Evolutionary conservation across 306 rosid species (phyloP), one percentile per base, ranked within the genome.

Genomic region (Prunus padus): DNA sequence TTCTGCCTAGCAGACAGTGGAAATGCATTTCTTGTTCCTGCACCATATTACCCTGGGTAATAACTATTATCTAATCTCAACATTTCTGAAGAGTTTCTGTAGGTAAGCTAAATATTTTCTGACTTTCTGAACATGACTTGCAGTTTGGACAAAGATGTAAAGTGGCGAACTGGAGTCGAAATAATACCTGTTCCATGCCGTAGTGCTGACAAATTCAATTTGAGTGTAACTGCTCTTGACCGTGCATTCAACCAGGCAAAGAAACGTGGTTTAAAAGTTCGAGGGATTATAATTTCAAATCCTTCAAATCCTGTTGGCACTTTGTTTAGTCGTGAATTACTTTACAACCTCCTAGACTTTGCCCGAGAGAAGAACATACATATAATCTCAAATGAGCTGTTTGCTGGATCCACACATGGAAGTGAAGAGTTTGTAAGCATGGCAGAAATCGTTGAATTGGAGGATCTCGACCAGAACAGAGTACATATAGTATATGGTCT

Each of bases 331-430:
- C 85, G 85, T 69, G 96, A 90, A 69, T 83, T 87, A 40, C 87
- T 89, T n/a, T 83, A 83, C 45, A 82, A 79, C 84, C 87, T 95
- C 82, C 80, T 95, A 63, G 93, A 92, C 87, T 95, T 90, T 59
- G 98, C 96, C 25, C 85, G 96, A 82, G 97, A 95, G 84, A 95
- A 95, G 82, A 95, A 92, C 89, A 87, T 92, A 44, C 97, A 95
- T 83, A 87, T 92, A 84, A 60, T 95, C 82, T 95, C 92, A 0
- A 88, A 88, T 72, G 97, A 92, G 84, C 77, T 85, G 73, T 84
- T 89, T 80, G 82, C 88, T 1, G 96, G 93, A 52, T 85, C 97
- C 26, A 56, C 86, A 7, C 73, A 68, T 65, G 87, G 87, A 59
- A 80, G 71, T 22, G 81, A 85, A 65, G 89, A 90, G 82, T 92